phyloP scores from a whole-genome alignment of 169 alveolate species.

The Perkinsus chesapeaki region DNA sequence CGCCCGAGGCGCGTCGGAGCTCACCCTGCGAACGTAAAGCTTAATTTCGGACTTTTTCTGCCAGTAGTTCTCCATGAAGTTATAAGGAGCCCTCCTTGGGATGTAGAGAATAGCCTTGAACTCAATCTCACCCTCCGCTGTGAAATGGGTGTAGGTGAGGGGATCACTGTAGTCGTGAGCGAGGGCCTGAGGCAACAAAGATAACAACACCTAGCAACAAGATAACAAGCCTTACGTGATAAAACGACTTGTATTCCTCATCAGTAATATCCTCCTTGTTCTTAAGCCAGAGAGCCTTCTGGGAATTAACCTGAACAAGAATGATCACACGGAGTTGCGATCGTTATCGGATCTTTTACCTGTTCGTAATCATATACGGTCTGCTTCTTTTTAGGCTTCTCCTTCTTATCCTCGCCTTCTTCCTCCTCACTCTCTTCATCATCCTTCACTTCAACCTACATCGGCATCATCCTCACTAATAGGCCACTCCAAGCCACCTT shows the following conservation, averaged over 20 bases:
- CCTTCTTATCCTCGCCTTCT: conserved; percentile 57
- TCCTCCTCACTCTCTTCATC: conserved; percentile 67
- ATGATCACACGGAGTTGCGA: neutral
- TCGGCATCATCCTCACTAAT: conserved; percentile 5
- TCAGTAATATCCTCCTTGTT: conserved; percentile 87
- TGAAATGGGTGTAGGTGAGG: conserved; percentile 91
- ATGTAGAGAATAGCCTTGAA: conserved; percentile 92
- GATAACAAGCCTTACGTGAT: conserved; percentile 17
- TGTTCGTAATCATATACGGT: conserved; percentile 73
- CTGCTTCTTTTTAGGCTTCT: conserved; percentile 66
- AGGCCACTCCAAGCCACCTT: neutral
- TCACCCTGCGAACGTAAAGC: conserved; percentile 69
- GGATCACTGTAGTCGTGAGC: conserved; percentile 92
- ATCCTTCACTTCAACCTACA: conserved; percentile 44
- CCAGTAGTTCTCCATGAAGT: conserved; percentile 81
- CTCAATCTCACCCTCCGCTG: conserved; percentile 99
- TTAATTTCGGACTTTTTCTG: conserved; percentile 70
- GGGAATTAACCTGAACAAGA: conserved; percentile 76
- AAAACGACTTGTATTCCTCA: conserved; percentile 91
- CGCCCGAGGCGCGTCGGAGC: too few relatives aligned
- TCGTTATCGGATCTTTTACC: conserved; percentile 36
- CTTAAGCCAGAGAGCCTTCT: conserved; percentile 96
- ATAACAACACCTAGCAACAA: too few relatives aligned
- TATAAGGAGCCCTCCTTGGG: conserved; percentile 87
- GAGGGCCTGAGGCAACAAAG: conserved; percentile 71